Evolutionary conservation across 495 filamentous ascomycete genomes (phyloP), one percentile per base, ranked within the genome.

Genomic region (Xylaria acuta): DNA sequence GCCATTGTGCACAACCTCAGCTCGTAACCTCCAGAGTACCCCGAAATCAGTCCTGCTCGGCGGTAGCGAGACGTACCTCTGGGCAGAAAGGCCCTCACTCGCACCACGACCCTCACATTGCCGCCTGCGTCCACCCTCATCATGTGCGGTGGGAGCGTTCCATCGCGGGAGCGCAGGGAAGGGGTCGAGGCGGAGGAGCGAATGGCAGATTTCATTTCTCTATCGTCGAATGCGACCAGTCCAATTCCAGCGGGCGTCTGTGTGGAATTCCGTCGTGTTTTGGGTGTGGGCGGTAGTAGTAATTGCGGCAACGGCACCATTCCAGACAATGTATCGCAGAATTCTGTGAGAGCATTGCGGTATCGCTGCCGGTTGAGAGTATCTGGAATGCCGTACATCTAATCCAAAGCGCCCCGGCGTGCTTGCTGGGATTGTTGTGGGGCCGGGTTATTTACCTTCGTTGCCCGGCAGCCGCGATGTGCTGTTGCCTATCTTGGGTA

Each of bases 21-120:
- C 11, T 41, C 40, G 22, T 14, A 30, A 51, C 18, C 16, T 51
- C 38, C 25, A 20, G 5, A 62, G 32, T n/a, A 34, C 58, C 5
- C 58, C 27, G 6, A 62, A 34, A n/a, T 12, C 38, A 12, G 40
- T 54, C 12, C 36, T 25, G 32, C n/a, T 34, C 20, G 4, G 18
- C 22, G 9, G 25, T 16, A 49, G 7, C 43, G 40, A 8, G 73
- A 76, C 86, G 65, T 86, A 97, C 95, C 95, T 91, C 96, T 83
- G 20, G 90, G 92, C 51, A 99, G 82, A 82, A 97, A 98, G 27
- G 90, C 94, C 74, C 96, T 87, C 67, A 97, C 94, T 73, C 96
- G 86, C 75, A 99, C 96, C 18, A 98, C 96, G 25, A 99, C 96
- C 79, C 92, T 90, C 65, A 99, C 95, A 85, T 98, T 98, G 18